Conservation (phyloP, 352 stramenopile genomes). For the Stephanocyclus meneghinianus region DNA sequence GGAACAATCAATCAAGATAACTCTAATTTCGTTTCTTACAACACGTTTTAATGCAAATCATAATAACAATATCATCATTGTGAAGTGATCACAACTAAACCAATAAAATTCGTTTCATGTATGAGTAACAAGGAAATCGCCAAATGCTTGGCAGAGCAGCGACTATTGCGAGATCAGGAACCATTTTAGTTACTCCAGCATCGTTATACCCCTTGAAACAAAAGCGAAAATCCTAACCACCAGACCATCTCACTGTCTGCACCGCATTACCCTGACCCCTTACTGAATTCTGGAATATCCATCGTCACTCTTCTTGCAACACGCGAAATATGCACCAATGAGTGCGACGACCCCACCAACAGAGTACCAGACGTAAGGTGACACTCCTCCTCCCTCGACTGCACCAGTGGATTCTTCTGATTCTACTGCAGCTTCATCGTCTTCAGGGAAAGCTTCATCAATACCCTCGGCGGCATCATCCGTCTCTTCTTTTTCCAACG, state of each 20-base stretch:
- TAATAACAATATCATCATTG: not conserved
- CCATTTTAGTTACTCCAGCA: too few species aligned
- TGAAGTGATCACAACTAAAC: not conserved
- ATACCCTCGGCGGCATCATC: not conserved
- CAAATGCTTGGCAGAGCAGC: too few species aligned
- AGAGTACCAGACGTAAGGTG: constrained; percentile 9
- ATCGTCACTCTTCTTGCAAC: constrained; percentile 4
- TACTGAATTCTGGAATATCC: constrained; percentile 3
- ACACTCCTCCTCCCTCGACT: not conserved
- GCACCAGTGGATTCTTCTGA: not conserved
- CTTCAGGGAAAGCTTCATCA: not conserved
- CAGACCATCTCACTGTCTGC: too few species aligned
- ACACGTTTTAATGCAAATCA: too few species aligned
- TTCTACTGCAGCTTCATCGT: not conserved
- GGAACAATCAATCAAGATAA: too few species aligned
- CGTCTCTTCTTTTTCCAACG: not conserved
- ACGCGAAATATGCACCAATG: not conserved
- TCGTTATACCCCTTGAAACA: too few species aligned
- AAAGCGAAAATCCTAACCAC: too few species aligned
- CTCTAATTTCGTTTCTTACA: too few species aligned
- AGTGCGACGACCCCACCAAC: not conserved
- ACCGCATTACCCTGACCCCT: not conserved
- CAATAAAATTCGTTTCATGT: not conserved
- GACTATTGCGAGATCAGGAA: too few species aligned
- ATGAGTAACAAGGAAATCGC: too few species aligned